These are phyloP conservation scores for Russula foetens DNA, from an alignment of 768 basidiomycete species.

Conservation along the genomic window DNA sequence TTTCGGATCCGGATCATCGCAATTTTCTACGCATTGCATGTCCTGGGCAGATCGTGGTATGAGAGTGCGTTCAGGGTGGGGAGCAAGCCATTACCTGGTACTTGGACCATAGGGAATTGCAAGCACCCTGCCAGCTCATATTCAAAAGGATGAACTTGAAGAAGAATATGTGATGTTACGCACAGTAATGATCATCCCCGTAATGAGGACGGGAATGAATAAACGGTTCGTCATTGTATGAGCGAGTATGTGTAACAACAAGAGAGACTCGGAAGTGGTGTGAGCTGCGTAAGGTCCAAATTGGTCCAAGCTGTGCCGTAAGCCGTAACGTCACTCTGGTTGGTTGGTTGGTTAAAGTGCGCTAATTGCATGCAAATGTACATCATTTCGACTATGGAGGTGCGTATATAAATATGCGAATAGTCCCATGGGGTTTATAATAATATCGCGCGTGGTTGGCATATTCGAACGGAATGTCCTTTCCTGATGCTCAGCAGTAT, in stretches of 20 bases:
- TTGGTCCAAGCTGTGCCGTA: neutral
- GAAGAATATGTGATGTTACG: conserved; percentile 16
- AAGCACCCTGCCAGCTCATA: conserved; percentile 47
- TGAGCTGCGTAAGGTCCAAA: too few species aligned
- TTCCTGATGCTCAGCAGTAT: neutral
- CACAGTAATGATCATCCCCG: conserved; percentile 89
- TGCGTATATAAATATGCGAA: neutral
- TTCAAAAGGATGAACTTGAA: neutral
- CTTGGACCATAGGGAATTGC: conserved; percentile 76
- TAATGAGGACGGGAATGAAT: conserved; percentile 73
- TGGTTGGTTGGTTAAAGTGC: too few species aligned
- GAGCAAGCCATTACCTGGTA: conserved; percentile 51
- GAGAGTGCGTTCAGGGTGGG: neutral
- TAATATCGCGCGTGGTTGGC: conserved; percentile 1
- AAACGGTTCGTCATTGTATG: conserved; percentile 53
- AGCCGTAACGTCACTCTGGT: too few species aligned
- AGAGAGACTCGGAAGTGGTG: too few species aligned
- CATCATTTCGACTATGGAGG: neutral
- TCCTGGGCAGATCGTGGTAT: conserved; percentile 40
- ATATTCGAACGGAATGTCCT: neutral
- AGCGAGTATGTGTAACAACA: neutral
- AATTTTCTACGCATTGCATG: conserved; percentile 98
- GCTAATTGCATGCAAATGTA: neutral
- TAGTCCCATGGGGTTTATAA: conserved; percentile 5
- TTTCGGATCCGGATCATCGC: conserved; percentile 51